Conservation (phyloP, 495 filamentous ascomycete species). For the Hypoxylon cercidicola region DNA sequence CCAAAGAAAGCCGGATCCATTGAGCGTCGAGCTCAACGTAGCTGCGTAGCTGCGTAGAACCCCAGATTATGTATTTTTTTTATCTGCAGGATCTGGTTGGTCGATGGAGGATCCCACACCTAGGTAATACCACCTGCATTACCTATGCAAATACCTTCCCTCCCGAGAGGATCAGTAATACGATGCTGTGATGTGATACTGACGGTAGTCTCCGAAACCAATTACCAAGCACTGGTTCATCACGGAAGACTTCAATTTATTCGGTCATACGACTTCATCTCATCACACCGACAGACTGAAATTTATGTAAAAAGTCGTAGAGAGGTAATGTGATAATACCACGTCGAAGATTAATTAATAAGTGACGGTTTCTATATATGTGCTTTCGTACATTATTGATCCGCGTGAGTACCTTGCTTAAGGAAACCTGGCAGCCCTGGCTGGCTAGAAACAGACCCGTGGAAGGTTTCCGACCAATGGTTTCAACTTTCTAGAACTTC, state of each 20-base stretch:
- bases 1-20: background rate
- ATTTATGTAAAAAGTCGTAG: background rate
- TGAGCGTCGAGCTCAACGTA: background rate
- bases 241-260: slow-evolving; percentile 15
- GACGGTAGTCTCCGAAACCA: slow-evolving; percentile 21
- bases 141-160: slow-evolving; percentile 4
- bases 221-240: background rate
- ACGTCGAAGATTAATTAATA: background rate
- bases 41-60: too few relatives aligned
- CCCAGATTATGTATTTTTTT: slow-evolving; percentile 36
- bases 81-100: slow-evolving; percentile 33
- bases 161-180: slow-evolving; percentile 8
- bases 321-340: slow-evolving; percentile 10
- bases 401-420: slow-evolving; percentile 4
- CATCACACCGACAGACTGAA: slow-evolving; percentile 8
- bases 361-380: background rate
- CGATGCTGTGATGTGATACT: slow-evolving; percentile 4
- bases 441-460: background rate
- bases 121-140: slow-evolving; percentile 11
- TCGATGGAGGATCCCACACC: slow-evolving; percentile 9
- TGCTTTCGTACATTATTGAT: background rate
- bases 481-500: too few relatives aligned
- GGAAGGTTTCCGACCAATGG: slow-evolving; percentile 10
- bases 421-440: slow-evolving; percentile 6
- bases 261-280: slow-evolving; percentile 26